Conservation (phyloP, 768 basidiomycete genomes). For the Cystoderma amianthinum region DNA sequence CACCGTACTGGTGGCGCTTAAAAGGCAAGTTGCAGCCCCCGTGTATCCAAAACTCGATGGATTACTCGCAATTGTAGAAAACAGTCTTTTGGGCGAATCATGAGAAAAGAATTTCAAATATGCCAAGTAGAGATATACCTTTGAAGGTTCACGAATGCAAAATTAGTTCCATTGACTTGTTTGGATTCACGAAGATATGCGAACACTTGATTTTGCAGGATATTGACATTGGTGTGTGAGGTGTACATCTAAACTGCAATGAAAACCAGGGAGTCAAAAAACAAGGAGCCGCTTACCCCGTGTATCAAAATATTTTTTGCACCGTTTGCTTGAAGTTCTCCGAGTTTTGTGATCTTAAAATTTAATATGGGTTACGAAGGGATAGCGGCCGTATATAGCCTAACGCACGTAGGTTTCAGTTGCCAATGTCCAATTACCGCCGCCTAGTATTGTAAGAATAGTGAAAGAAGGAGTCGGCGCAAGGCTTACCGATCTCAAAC, state of each 20-base stretch:
- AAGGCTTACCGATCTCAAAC: slow-evolving; percentile 12
- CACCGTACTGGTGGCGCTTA: slow-evolving; percentile 19
- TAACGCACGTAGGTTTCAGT: slow-evolving; percentile 14
- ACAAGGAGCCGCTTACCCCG: slow-evolving; percentile 9
- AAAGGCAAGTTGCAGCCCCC: slow-evolving; percentile 21
- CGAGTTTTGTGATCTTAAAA: slow-evolving; percentile 15
- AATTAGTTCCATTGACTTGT: slow-evolving; percentile 18
- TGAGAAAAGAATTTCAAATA: background rate
- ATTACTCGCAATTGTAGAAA: slow-evolving; percentile 14
- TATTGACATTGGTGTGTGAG: slow-evolving; percentile 16
- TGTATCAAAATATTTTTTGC: slow-evolving; percentile 23
- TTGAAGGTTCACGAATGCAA: slow-evolving; percentile 21
- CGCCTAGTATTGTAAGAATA: slow-evolving; percentile 8
- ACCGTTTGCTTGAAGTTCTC: slow-evolving; percentile 19
- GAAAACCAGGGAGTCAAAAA: background rate
- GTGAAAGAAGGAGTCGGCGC: too few relatives aligned
- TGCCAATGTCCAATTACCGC: slow-evolving; percentile 15
- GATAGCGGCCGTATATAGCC: background rate
- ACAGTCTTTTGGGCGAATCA: slow-evolving; percentile 9
- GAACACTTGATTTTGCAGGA: slow-evolving; percentile 19
- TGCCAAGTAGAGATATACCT: too few relatives aligned
- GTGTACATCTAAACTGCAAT: slow-evolving; percentile 18
- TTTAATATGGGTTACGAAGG: background rate
- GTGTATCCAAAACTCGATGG: slow-evolving; percentile 17
- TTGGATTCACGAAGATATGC: slow-evolving; percentile 15